Evolutionary conservation across 148 eudicot genomes (phyloP), one percentile per base, ranked within the genome.

Genomic region (Polygonum aviculare): DNA sequence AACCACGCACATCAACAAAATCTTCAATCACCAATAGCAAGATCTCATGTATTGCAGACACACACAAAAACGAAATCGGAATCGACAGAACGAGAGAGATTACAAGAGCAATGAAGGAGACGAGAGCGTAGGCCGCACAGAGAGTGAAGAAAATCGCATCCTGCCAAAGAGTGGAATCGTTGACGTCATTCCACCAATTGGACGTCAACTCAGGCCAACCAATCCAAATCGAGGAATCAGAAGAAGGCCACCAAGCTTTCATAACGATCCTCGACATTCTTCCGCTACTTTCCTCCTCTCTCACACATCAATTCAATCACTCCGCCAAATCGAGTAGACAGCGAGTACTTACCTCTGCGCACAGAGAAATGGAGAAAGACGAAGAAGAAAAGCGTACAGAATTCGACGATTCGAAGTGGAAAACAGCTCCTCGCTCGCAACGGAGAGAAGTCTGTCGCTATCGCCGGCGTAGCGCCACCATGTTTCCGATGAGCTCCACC

Each of bases 61-160:
- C 41, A 69, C 14, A 2, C 49, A 40, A n/a, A 31, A 60, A 18
- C 36, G 33, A 50, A 75, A 54, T 11, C 26, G 31, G 52, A 51
- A 41, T 67, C 10, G 8, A 74, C 11, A 60, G 8, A 76, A 48
- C 33, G 55, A 57, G 51, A 70, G 36, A 45, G 7, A 18, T 0
- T 55, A 89, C 93, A 80, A 89, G 83, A 73, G 93, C 90, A 81
- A 89, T 78, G 60, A 84, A 70, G 59, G 93, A 84, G 78, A 89
- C 86, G 51, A 87, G 79, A 7, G 89, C 90, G 78, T 87, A 89
- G 41, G 79, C 83, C 51, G 85, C 93, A 82, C 80, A 89, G 40
- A 89, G 88, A 45, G 88, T 48, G 71, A 80, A 84, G 81, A 89
- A 89, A 77, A 89, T 86, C 72, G 54, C 80, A 72, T 84, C 82